Percentiles rank a stretch among this genome's conserved stretches.
Conservation (phyloP, 2,329 filamentous ascomycete genomes). For the Xylaria sp. region DNA sequence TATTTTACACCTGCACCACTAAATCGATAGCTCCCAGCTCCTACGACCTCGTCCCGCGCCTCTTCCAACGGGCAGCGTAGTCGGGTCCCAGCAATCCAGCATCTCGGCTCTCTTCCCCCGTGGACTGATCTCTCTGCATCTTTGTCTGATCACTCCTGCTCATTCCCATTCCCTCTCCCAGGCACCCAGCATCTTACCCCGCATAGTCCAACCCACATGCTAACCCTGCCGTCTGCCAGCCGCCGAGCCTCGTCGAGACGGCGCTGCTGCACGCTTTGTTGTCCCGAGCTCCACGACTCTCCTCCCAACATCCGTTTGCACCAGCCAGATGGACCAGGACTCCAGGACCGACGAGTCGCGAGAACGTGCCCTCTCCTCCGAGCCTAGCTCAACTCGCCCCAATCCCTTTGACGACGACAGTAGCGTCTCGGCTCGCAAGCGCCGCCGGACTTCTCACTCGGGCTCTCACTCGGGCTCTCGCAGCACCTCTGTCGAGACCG, state of each 20-base stretch:
- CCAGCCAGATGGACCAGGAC: conserved; percentile 65
- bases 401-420: conserved; percentile 71
- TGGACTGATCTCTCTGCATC: conserved; percentile 38
- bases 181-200: conserved; percentile 36
- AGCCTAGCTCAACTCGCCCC: conserved; percentile 70
- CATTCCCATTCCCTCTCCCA: conserved; percentile 21
- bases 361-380: conserved; percentile 70
- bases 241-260: conserved; percentile 65
- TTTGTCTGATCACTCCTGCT: conserved; percentile 36
- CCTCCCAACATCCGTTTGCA: conserved; percentile 51
- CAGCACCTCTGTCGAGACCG: conserved; percentile 62
- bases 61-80: conserved; percentile 25
- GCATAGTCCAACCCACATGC: conserved; percentile 62
- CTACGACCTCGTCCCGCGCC: conserved; percentile 15
- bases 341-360: conserved; percentile 61
- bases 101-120: conserved; percentile 27
- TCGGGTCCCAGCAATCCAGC: conserved; percentile 17
- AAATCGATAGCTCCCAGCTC: conserved; percentile 26
- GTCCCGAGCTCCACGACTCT: conserved; percentile 58
- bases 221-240: conserved; percentile 60
- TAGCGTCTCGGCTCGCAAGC: conserved; percentile 65
- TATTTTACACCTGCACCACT: conserved; percentile 23
- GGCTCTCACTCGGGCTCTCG: conserved; percentile 65
- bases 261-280: conserved; percentile 55
- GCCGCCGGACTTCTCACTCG: conserved; percentile 68